phyloP scores from a whole-genome alignment of 106 monocot genomes.

The Dioscorea dumetorum region DNA sequence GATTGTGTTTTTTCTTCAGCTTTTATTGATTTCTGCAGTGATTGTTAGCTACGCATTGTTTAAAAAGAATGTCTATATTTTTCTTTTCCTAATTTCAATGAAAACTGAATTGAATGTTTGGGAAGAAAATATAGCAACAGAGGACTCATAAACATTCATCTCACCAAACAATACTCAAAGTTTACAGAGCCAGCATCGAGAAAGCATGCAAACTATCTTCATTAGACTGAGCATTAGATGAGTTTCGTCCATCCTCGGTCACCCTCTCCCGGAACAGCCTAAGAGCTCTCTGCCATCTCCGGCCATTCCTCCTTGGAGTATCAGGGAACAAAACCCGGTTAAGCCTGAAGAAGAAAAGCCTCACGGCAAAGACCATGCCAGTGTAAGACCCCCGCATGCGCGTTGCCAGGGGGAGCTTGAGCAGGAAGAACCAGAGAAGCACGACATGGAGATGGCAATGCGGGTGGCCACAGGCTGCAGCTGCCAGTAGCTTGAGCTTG shows the following conservation, averaged over 20 bases:
- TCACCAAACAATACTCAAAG: not conserved
- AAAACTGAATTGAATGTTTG: too few relatives aligned
- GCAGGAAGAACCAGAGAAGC: constrained; percentile 37
- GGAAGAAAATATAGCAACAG: too few relatives aligned
- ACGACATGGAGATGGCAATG: constrained; percentile 29
- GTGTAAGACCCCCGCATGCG: constrained; percentile 17
- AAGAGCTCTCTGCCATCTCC: constrained; percentile 40
- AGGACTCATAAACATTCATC: too few relatives aligned
- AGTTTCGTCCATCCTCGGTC: constrained; percentile 3
- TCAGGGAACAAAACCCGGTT: constrained; percentile 26
- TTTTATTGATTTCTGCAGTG: too few relatives aligned
- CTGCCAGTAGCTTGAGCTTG: constrained; percentile 31
- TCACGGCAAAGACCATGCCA: constrained; percentile 17
- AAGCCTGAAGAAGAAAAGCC: constrained; percentile 45
- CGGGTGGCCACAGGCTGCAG: constrained; percentile 4
- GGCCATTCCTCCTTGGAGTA: constrained; percentile 6
- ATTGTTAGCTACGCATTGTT: too few relatives aligned
- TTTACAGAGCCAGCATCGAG: constrained; percentile 29
- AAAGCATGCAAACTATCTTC: constrained; percentile 25
- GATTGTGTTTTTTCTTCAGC: too few relatives aligned
- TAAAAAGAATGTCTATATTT: too few relatives aligned
- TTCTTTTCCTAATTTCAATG: too few relatives aligned
- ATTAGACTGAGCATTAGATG: not conserved
- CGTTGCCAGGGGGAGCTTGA: constrained; percentile 26
- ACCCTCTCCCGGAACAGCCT: constrained; percentile 23